phyloP scores from a whole-genome alignment of 192 early-diverging fungal genomes.

The Coemansia sp. region DNA sequence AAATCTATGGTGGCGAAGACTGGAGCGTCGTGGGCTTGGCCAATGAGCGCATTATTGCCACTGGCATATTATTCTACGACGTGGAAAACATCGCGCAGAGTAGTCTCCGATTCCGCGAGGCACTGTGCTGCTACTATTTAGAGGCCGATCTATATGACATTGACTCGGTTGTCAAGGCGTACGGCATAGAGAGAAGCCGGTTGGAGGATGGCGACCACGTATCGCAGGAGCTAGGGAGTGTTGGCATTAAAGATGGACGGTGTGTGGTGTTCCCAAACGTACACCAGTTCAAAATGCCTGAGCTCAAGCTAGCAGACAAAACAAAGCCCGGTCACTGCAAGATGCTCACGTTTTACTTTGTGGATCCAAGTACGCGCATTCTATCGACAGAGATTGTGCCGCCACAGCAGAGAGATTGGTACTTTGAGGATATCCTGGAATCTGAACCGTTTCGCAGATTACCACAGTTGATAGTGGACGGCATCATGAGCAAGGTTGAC shows the following conservation, averaged over 20 bases:
- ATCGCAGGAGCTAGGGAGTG: no score
- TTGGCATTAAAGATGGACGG: no score
- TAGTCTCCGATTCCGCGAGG: no score
- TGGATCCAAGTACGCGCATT: conserved; percentile 57
- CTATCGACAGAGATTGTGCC: conserved; percentile 58
- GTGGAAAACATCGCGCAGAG: no score
- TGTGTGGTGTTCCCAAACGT: no score
- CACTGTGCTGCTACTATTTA: conserved; percentile 48
- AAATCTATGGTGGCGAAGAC: no score
- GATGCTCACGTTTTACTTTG: conserved; percentile 69
- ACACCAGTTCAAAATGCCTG: conserved; percentile 61
- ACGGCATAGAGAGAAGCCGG: conserved; percentile 31
- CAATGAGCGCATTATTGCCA: no score
- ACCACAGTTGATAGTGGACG: conserved; percentile 16
- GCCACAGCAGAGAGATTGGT: conserved; percentile 50
- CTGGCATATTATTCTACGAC: no score
- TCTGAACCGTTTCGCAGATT: conserved; percentile 10
- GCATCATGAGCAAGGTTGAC: conserved; percentile 15
- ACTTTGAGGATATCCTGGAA: no score
- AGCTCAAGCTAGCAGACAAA: conserved; percentile 59
- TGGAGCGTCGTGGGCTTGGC: no score
- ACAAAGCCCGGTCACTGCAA: conserved; percentile 61
- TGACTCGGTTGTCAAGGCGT: conserved; percentile 17
- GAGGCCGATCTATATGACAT: conserved; percentile 30
- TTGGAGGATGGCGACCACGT: neutral